Conservation (phyloP, 73 alveolate species). For the Paramecium tetraurelia region DNA sequence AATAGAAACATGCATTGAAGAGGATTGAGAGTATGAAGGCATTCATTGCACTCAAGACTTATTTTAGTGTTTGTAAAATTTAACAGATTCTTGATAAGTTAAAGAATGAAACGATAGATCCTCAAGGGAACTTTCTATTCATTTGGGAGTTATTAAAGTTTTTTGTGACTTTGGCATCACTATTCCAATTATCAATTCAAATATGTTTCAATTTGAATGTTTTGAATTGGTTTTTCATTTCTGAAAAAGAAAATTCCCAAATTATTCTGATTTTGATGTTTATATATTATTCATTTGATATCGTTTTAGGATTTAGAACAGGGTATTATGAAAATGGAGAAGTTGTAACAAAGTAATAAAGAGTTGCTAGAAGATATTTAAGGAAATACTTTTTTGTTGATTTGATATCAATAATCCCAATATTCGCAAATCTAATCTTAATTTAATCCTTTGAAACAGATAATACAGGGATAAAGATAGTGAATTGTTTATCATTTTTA, state of each 20-base stretch:
- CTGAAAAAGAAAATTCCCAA: background rate
- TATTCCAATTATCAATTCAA: constrained; percentile 21
- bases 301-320: constrained; percentile 14
- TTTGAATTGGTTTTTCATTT: constrained; percentile 5
- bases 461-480: background rate
- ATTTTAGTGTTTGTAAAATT: background rate
- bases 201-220: constrained; percentile 13
- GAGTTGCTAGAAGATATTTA: constrained; percentile 6
- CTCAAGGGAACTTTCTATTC: constrained; percentile 12
- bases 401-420: background rate
- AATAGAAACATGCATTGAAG: background rate
- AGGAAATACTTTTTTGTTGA: constrained; percentile 7
- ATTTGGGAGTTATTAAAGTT: constrained; percentile 37
- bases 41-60: background rate
- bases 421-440: background rate
- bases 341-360: background rate
- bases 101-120: background rate
- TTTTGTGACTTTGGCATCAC: background rate
- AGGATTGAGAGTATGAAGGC: background rate
- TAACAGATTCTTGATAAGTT: background rate
- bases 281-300: background rate
- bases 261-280: background rate
- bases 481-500: constrained; percentile 31
- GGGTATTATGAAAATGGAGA: constrained; percentile 37
- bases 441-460: background rate